Evolutionary conservation across 495 filamentous ascomycete genomes (phyloP).

Genomic region (Sporormia fimetaria): DNA sequence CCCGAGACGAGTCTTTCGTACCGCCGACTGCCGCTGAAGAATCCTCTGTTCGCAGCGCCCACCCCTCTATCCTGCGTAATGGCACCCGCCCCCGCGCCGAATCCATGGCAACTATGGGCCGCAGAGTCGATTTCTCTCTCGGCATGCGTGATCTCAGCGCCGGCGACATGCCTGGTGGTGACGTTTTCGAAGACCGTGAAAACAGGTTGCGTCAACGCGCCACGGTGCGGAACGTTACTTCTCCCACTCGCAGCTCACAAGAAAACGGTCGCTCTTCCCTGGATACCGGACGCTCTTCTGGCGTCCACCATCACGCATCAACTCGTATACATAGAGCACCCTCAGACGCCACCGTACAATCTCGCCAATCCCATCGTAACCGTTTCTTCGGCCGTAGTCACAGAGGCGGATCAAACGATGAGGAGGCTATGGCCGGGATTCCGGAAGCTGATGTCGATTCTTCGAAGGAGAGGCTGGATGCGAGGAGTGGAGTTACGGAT

Average conservation of each 20-base stretch:
- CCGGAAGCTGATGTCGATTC: constrained; percentile 23
- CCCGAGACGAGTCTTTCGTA: constrained; percentile 28
- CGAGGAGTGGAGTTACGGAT: constrained; percentile 27
- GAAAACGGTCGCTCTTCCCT: constrained; percentile 20
- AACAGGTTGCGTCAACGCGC: constrained; percentile 14
- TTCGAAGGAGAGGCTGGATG: constrained; percentile 24
- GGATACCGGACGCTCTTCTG: constrained; percentile 26
- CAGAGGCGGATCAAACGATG: constrained; percentile 22
- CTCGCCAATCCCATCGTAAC: constrained; percentile 33
- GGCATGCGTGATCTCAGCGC: constrained; percentile 52
- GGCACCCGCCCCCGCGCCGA: constrained; percentile 44
- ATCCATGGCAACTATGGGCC: constrained; percentile 43
- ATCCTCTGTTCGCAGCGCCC: constrained; percentile 7
- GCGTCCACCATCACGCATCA: constrained; percentile 13
- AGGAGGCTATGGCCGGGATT: constrained; percentile 32
- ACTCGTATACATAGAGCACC: constrained; percentile 23
- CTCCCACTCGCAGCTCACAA: constrained; percentile 23
- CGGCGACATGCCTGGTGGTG: constrained; percentile 52
- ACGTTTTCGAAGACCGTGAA: constrained; percentile 50
- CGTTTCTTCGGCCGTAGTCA: constrained; percentile 31
- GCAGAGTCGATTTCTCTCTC: constrained; percentile 65
- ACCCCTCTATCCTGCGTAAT: constrained; percentile 47
- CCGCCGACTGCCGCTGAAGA: constrained; percentile 8
- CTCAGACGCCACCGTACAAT: constrained; percentile 12
- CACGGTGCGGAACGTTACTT: constrained; percentile 17